Evolutionary conservation across 805 yeast genomes (phyloP).

Genomic region (Kregervanrija delftensis): DNA sequence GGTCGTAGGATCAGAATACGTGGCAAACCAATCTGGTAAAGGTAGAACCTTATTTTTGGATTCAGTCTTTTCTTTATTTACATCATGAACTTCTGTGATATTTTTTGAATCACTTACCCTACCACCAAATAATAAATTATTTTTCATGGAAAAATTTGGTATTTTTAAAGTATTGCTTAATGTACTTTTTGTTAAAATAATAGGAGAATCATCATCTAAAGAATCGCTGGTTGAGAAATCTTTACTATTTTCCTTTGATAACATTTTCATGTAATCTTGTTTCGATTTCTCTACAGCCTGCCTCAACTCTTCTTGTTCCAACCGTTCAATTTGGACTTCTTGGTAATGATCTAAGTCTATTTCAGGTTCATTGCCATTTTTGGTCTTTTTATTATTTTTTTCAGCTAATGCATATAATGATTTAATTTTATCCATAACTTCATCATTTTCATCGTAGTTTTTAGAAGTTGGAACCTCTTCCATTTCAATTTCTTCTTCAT

Average conservation of each 20-base stretch:
- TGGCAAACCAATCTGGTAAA: conserved; percentile 32
- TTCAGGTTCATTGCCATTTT: conserved; percentile 17
- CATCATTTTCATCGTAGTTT: conserved; percentile 6
- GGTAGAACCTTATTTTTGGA: conserved; percentile 14
- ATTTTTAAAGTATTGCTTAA: conserved; percentile 11
- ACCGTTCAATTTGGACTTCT: conserved; percentile 11
- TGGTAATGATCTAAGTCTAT: conserved; percentile 9
- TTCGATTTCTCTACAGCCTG: conserved; percentile 43
- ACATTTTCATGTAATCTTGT: conserved; percentile 29
- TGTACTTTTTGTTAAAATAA: conserved; percentile 16
- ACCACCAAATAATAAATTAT: conserved; percentile 9
- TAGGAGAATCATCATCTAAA: conserved; percentile 13
- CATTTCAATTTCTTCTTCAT: conserved; percentile 48
- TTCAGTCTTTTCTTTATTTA: conserved; percentile 12
- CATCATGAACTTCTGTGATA: neutral
- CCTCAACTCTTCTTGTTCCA: conserved; percentile 28
- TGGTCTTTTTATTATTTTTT: conserved; percentile 15
- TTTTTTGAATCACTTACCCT: conserved; percentile 2
- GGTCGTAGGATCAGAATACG: conserved; percentile 4
- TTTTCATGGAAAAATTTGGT: conserved; percentile 12
- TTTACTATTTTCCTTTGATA: conserved; percentile 17
- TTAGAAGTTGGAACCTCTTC: conserved; percentile 48
- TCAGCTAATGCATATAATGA: conserved; percentile 28
- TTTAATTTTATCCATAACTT: conserved; percentile 23
- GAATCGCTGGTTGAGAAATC: neutral